Conservation (phyloP, 2,329 filamentous ascomycete genomes). For the Xylariaceae sp. region DNA sequence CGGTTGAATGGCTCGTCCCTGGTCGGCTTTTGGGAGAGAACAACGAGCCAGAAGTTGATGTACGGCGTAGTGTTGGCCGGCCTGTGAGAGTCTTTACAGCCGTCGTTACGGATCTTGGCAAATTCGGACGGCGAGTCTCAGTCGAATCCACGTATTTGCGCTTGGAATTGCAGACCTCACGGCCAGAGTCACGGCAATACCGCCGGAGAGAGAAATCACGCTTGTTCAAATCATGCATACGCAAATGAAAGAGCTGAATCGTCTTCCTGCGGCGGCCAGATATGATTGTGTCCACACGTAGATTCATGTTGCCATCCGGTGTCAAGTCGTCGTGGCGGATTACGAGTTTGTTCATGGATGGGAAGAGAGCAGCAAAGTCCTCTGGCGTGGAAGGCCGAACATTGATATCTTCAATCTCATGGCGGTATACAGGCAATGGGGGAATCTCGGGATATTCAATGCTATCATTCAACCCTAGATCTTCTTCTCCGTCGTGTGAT, state of each 20-base stretch:
- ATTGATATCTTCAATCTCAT: conserved; percentile 68
- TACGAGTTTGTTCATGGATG: conserved; percentile 78
- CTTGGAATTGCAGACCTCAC: conserved; percentile 87
- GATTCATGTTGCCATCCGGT: conserved; percentile 93
- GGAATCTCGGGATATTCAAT: conserved; percentile 53
- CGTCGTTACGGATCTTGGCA: conserved; percentile 56
- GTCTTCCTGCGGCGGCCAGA: conserved; percentile 71
- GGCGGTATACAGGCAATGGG: conserved; percentile 63
- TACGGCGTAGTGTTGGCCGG: conserved; percentile 46
- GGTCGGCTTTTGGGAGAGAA: conserved; percentile 44
- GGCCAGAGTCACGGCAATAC: conserved; percentile 90
- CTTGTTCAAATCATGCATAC: conserved; percentile 88
- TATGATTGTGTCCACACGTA: conserved; percentile 83
- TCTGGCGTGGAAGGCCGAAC: conserved; percentile 79
- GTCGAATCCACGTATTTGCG: conserved; percentile 69
- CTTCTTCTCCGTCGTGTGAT: conserved; percentile 64
- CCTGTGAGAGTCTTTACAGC: conserved; percentile 55
- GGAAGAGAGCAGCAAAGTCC: conserved; percentile 86
- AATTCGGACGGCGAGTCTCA: conserved; percentile 45
- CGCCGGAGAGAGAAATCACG: conserved; percentile 89
- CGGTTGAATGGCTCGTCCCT: conserved; percentile 45
- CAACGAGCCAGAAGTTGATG: conserved; percentile 44
- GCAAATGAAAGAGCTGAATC: conserved; percentile 84
- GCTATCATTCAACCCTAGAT: conserved; percentile 45
- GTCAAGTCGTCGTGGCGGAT: conserved; percentile 93